Evolutionary conservation across 768 basidiomycete genomes (phyloP).

Genomic region (Omphalotus guepiniiformis): DNA sequence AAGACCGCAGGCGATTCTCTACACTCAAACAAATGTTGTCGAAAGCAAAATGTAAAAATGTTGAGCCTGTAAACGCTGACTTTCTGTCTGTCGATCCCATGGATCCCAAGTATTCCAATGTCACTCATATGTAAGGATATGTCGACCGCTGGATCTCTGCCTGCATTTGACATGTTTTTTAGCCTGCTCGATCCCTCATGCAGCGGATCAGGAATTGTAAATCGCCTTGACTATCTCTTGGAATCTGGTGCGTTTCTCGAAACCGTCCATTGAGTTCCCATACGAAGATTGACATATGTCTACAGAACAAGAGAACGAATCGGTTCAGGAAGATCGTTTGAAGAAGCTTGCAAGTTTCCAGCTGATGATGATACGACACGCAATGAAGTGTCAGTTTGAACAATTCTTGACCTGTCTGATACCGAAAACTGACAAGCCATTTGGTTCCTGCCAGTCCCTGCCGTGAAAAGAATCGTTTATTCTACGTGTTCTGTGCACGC

Average conservation of each 20-base stretch:
- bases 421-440: slow-evolving; percentile 11
- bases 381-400: slow-evolving; percentile 82
- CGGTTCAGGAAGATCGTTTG: slow-evolving; percentile 63
- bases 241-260: slow-evolving; percentile 52
- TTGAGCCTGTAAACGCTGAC: slow-evolving; percentile 69
- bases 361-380: slow-evolving; percentile 86
- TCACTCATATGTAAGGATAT: slow-evolving; percentile 75
- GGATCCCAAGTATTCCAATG: slow-evolving; percentile 55
- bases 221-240: slow-evolving; percentile 80
- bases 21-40: slow-evolving; percentile 83
- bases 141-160: neutral
- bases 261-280: slow-evolving; percentile 1
- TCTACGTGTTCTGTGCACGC: slow-evolving; percentile 97
- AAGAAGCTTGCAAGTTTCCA: slow-evolving; percentile 87
- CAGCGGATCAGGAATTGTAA: slow-evolving; percentile 91
- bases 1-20: slow-evolving; percentile 74
- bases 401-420: neutral
- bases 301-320: slow-evolving; percentile 55
- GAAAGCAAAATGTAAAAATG: slow-evolving; percentile 83
- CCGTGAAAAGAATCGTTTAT: slow-evolving; percentile 80
- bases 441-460: slow-evolving; percentile 52
- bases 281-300: slow-evolving; percentile 6
- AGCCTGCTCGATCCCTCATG: slow-evolving; percentile 96
- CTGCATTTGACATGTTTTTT: slow-evolving; percentile 6
- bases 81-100: slow-evolving; percentile 77